Evolutionary conservation across 441 rosid species (phyloP), one percentile per base, ranked within the genome.

Genomic region (Arabidopsis lyrata): DNA sequence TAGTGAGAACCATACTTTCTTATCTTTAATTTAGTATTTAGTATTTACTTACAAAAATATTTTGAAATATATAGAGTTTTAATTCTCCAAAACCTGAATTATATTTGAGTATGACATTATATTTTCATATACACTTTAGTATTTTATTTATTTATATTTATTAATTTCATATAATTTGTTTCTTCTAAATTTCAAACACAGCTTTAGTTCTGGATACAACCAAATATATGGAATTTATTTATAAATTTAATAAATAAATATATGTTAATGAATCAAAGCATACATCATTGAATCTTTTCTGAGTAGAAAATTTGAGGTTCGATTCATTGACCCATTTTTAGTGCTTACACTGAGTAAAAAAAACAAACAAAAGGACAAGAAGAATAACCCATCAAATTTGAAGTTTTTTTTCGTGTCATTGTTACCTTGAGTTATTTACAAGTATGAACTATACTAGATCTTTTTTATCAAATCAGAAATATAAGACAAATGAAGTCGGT

Each of bases 401-500:
- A 32, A 42, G n/a, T 41, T 1, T 15, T 53, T 38, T 27, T 16
- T 15, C 9, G 31, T 70, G 12, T 31, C 32, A 22, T 22, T 29
- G 12, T 13, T 42, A 34, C 16, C 45, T 42, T 12, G 50, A 24
- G 6, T 24, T 35, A 24, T 15, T 54, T 10, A 59, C 24, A 63
- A 16, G 38, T 48, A 36, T 9, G 18, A 56, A 8, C 24, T 48
- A 10, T 6, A 5, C 14, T 29, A n/a, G 29, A 55, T 35, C 38
- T 42, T 64, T 42, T 64, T 27, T 14, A 49, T 66, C 11, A 50
- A 8, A 36, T 6, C 16, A 66, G 50, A 59, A 29, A 39, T 41
- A 27, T 61, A 54, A 22, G 50, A 75, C 27, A 62, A 45, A 62
- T 6, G 20, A 69, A 69, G 79, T 63, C 75, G 79, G 79, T 63